Evolutionary conservation across 2,329 filamentous ascomycete species (phyloP).

Genomic region (Coleophoma crateriformis): DNA sequence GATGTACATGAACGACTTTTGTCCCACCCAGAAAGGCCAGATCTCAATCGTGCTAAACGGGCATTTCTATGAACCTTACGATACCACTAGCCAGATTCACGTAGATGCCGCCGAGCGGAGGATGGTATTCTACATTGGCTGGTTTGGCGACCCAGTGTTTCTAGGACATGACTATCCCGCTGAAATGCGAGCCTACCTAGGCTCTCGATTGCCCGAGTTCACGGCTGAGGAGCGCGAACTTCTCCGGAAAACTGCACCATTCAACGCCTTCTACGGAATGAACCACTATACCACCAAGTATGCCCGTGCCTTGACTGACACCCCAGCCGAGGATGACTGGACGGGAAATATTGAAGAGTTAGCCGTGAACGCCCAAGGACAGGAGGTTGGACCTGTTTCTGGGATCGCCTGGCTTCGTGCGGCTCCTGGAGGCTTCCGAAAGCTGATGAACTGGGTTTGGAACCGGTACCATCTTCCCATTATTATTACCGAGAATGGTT

Average conservation of each 20-base stretch:
- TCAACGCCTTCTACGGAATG: conserved; percentile 22
- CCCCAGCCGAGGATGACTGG: conserved; percentile 17
- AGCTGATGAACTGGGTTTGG: conserved; percentile 20
- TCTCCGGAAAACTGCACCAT: conserved; percentile 11
- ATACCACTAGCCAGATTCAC: conserved; percentile 14
- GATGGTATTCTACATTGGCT: conserved; percentile 23
- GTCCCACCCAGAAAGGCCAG: conserved; percentile 12
- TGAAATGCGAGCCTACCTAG: conserved; percentile 17
- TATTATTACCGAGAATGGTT: conserved; percentile 24
- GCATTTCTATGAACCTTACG: conserved; percentile 22
- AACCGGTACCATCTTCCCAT: conserved; percentile 19
- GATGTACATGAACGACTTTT: conserved; percentile 18
- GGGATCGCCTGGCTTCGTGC: conserved; percentile 11
- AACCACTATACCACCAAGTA: conserved; percentile 24
- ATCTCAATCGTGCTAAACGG: conserved; percentile 20
- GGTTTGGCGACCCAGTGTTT: conserved; percentile 26
- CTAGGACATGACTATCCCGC: conserved; percentile 17
- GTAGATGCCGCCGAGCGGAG: conserved; percentile 18
- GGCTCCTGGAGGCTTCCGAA: conserved; percentile 17
- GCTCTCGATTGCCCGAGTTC: conserved; percentile 17
- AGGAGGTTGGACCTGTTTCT: conserved; percentile 16
- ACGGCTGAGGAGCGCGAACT: conserved; percentile 13
- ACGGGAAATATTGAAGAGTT: conserved; percentile 18
- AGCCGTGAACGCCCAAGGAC: conserved; percentile 16
- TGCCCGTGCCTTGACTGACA: conserved; percentile 15